Evolutionary conservation across 345 rosid species (phyloP).

Genomic region (Rhodomyrtus tomentosa): DNA sequence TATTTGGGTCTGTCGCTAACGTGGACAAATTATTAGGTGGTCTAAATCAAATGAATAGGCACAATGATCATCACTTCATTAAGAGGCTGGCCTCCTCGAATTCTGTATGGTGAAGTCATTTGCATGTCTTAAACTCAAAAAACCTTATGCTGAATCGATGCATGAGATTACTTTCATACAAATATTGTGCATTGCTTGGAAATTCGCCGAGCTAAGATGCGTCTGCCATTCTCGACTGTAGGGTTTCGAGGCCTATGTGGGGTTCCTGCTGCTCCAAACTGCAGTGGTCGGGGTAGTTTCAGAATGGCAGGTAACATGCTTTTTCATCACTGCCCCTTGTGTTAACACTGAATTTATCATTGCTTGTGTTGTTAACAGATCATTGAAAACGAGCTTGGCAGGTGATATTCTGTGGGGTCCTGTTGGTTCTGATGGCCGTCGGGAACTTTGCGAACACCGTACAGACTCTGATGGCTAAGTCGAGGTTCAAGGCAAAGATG

Average conservation of each 20-base stretch:
- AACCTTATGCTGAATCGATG: not conserved
- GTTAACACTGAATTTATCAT: not conserved
- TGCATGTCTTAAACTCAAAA: not conserved
- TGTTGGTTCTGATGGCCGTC: slow-evolving; percentile 81
- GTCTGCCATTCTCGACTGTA: not conserved
- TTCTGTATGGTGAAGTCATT: not conserved
- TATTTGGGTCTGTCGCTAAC: not conserved
- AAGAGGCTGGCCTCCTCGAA: not conserved
- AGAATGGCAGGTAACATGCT: slow-evolving; percentile 84
- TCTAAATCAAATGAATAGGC: not conserved
- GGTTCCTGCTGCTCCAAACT: slow-evolving; percentile 69
- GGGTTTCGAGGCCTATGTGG: slow-evolving; percentile 97
- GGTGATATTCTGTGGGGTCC: slow-evolving; percentile 73
- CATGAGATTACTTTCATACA: not conserved
- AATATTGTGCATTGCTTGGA: not conserved
- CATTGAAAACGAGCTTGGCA: slow-evolving; percentile 16
- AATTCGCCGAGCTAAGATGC: not conserved
- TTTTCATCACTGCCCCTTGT: too few species aligned
- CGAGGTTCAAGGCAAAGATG: slow-evolving; percentile 96
- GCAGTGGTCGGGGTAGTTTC: slow-evolving; percentile 60
- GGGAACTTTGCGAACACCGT: slow-evolving; percentile 90
- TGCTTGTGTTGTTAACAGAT: not conserved
- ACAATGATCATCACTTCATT: not conserved
- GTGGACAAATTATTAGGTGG: not conserved
- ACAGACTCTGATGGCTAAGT: slow-evolving; percentile 69